Evolutionary conservation across 805 yeast species (phyloP).

Genomic region (Barnettozyma californica): DNA sequence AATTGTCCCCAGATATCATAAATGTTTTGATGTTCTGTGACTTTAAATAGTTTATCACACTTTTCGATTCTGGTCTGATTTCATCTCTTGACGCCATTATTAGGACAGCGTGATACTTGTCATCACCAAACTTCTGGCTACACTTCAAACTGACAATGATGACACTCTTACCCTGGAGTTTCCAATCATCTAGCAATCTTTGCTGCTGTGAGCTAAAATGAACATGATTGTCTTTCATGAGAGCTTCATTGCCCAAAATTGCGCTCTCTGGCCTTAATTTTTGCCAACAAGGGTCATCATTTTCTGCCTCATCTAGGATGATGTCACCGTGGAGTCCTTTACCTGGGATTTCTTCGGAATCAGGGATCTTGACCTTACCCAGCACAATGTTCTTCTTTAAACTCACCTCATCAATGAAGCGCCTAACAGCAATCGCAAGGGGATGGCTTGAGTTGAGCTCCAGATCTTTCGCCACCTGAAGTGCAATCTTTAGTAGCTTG

Average conservation of each 20-base stretch:
- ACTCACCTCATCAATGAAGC: constrained; percentile 28
- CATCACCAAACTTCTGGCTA: constrained; percentile 24
- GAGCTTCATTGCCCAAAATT: constrained; percentile 55
- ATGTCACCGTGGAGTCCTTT: constrained; percentile 50
- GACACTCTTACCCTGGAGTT: constrained; percentile 57
- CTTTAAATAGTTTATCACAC: constrained; percentile 40
- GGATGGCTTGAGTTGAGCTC: constrained; percentile 69
- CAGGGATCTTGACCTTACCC: constrained; percentile 36
- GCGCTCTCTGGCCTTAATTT: constrained; percentile 32
- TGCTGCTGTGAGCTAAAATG: constrained; percentile 31
- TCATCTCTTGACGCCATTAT: constrained; percentile 59
- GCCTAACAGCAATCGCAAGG: constrained; percentile 51
- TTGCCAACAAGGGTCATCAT: constrained; percentile 27
- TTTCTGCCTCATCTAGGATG: constrained; percentile 20
- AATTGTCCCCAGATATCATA: constrained; percentile 78
- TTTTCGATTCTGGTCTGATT: constrained; percentile 49
- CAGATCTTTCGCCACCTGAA: constrained; percentile 50
- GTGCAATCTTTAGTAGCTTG: constrained; percentile 14
- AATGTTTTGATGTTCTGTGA: constrained; percentile 48
- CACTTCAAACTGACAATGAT: constrained; percentile 46
- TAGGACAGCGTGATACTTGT: constrained; percentile 35
- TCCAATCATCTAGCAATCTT: constrained; percentile 45
- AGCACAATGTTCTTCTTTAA: constrained; percentile 13
- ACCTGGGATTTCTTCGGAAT: constrained; percentile 52
- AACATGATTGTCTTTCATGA: constrained; percentile 45